Evolutionary conservation across 2,329 filamentous ascomycete genomes (phyloP).

Genomic region (Lecanicillium sp.): DNA sequence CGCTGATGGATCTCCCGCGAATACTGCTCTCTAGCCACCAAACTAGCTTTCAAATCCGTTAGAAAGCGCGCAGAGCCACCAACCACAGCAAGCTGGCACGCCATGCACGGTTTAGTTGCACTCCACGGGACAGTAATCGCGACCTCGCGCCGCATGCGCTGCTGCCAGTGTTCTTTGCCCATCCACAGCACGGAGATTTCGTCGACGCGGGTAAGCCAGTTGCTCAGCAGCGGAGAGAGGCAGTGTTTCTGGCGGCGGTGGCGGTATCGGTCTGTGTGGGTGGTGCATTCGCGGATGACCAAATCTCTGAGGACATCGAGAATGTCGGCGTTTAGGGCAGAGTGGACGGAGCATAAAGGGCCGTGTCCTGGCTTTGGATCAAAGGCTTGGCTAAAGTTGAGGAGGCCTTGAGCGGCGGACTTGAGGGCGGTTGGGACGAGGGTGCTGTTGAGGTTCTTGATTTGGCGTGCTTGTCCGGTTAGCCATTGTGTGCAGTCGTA

Average conservation of each 20-base stretch:
- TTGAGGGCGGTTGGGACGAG: too few species aligned
- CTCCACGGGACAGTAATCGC: constrained; percentile 17
- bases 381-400: too few species aligned
- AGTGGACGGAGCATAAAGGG: too few species aligned
- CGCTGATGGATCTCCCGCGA: neutral
- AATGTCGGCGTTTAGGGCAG: too few species aligned
- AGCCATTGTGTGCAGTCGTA: constrained; percentile 24
- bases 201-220: constrained; percentile 20
- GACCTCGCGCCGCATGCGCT: constrained; percentile 8
- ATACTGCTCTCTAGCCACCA: constrained; percentile 27
- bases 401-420: too few species aligned
- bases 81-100: constrained; percentile 42
- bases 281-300: constrained; percentile 32
- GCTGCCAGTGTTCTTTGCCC: constrained; percentile 22
- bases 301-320: constrained; percentile 27
- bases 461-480: constrained; percentile 20
- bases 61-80: constrained; percentile 34
- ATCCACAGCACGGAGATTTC: constrained; percentile 31
- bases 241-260: neutral
- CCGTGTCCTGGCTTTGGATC: too few species aligned
- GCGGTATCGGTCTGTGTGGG: constrained; percentile 20
- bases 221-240: neutral
- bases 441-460: constrained; percentile 13
- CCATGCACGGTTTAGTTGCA: constrained; percentile 39
- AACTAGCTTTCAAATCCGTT: constrained; percentile 34